phyloP scores from a whole-genome alignment of 768 basidiomycete species.

The Chalciporus chontae region DNA sequence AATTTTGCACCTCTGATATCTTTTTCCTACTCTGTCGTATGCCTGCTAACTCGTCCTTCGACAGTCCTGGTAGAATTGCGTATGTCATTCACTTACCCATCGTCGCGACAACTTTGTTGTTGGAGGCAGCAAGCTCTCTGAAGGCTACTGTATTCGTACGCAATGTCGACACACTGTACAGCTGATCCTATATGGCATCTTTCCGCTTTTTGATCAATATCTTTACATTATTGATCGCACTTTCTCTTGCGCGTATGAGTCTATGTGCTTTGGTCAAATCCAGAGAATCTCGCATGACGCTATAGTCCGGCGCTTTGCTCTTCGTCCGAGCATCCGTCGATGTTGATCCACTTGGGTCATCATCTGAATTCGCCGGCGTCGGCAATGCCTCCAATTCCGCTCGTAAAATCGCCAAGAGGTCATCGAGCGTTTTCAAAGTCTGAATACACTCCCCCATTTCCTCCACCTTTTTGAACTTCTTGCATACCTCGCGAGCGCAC shows the following conservation, averaged over 20 bases:
- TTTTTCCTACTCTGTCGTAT: not conserved
- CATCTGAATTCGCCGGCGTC: not conserved
- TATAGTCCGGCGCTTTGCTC: constrained; percentile 45
- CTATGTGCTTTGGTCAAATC: constrained; percentile 65
- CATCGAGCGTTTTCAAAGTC: constrained; percentile 58
- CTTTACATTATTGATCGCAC: constrained; percentile 62
- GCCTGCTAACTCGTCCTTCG: constrained; percentile 8
- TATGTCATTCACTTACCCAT: too few relatives aligned
- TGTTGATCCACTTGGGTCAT: not conserved
- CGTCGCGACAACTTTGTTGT: too few relatives aligned
- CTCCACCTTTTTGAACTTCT: constrained; percentile 60
- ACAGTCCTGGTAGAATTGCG: not conserved
- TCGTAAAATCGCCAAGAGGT: constrained; percentile 55
- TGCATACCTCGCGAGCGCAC: constrained; percentile 72
- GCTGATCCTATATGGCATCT: not conserved
- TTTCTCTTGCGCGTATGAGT: constrained; percentile 66
- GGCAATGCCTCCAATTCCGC: constrained; percentile 30
- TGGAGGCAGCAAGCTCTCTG: too few relatives aligned
- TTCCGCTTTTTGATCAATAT: constrained; percentile 44
- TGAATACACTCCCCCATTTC: constrained; percentile 62
- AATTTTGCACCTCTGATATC: constrained; percentile 63
- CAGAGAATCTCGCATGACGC: constrained; percentile 30
- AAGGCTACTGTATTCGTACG: too few relatives aligned
- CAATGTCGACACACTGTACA: not conserved
- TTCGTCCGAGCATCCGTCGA: constrained; percentile 5